Conservation (phyloP, 176 grass and related monocot species). For the Tillandsia leiboldiana region DNA sequence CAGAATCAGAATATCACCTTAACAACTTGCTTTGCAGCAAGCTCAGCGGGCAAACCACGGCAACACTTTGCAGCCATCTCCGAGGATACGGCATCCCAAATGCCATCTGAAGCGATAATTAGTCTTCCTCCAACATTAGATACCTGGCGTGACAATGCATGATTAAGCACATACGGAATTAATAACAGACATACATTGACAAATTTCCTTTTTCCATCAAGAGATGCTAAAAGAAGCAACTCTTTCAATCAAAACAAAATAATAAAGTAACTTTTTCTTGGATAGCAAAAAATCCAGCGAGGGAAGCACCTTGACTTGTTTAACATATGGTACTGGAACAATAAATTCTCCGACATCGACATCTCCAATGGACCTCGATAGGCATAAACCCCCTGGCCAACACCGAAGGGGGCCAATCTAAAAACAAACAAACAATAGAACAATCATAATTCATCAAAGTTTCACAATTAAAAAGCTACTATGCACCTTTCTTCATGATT, state of each 20-base stretch:
- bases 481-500: not conserved
- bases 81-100: conserved; percentile 89
- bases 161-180: not conserved
- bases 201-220: not conserved
- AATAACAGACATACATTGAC: not conserved
- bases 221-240: not conserved
- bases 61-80: conserved; percentile 82
- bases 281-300: not conserved
- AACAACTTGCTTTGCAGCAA: conserved; percentile 88
- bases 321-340: conserved; percentile 87
- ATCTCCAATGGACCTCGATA: conserved; percentile 96
- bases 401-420: conserved; percentile 90
- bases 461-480: not conserved
- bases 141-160: conserved; percentile 32
- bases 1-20: conserved; percentile 38
- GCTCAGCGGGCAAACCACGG: conserved; percentile 82
- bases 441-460: not conserved
- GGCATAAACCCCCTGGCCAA: conserved; percentile 87
- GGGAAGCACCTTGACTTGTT: conserved; percentile 81
- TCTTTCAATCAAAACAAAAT: not conserved
- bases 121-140: conserved; percentile 83
- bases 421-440: conserved; percentile 21
- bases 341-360: conserved; percentile 97
- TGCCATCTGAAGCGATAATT: conserved; percentile 96
- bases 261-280: too few relatives aligned